A percentile compares a stretch with the other conserved stretches of the same genome.
phyloP scores from a whole-genome alignment of 306 rosid species.

The Pueraria montana region DNA sequence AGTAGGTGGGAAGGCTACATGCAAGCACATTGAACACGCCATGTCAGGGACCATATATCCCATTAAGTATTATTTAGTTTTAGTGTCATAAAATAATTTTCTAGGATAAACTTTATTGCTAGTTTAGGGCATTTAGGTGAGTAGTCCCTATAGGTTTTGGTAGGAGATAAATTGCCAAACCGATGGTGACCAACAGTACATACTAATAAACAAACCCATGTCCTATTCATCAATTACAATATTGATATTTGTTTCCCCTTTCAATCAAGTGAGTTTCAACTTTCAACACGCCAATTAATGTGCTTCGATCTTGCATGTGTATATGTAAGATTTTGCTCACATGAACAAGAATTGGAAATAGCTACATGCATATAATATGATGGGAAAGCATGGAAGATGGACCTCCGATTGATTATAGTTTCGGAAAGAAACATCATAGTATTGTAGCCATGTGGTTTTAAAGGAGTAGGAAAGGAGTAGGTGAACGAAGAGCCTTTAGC shows the following conservation, averaged over 20 bases:
- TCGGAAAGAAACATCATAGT: not conserved
- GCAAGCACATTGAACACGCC: not conserved
- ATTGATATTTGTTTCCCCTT: not conserved
- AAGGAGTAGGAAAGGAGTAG: slow-evolving; percentile 32
- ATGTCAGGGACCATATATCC: slow-evolving; percentile 18
- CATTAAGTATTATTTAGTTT: not conserved
- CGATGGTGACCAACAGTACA: not conserved
- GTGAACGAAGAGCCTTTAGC: slow-evolving; percentile 31
- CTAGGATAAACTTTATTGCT: not conserved
- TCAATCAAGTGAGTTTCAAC: not conserved
- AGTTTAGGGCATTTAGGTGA: slow-evolving; percentile 39
- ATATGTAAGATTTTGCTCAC: slow-evolving; percentile 31
- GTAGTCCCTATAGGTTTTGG: slow-evolving; percentile 38
- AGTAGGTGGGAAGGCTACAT: slow-evolving; percentile 3
- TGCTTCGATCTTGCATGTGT: slow-evolving; percentile 35
- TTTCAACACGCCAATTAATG: slow-evolving; percentile 31
- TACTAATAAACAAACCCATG: not conserved
- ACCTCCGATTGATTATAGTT: not conserved
- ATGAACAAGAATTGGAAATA: slow-evolving; percentile 17
- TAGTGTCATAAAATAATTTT: not conserved
- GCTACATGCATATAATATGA: not conserved
- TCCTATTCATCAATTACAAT: not conserved
- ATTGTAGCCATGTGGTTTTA: slow-evolving; percentile 32
- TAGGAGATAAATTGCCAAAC: not conserved
- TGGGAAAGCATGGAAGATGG: not conserved